A percentile compares a stretch with the other conserved stretches of the same genome.
Conservation (phyloP, 2,329 filamentous ascomycete species). For the Apiospora sp. region DNA sequence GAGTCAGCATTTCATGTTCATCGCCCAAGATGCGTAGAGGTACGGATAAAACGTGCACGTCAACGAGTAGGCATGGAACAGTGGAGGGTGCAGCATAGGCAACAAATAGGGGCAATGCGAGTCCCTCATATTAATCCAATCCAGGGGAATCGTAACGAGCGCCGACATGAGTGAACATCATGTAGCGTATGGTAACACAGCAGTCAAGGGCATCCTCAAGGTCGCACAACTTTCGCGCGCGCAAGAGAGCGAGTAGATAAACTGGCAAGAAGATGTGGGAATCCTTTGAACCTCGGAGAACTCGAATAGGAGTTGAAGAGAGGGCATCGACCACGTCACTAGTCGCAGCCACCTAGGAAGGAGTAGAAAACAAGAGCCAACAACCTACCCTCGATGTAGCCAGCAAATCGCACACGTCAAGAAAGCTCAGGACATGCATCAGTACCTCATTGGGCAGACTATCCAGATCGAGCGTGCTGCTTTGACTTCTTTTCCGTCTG, state of each 20-base stretch:
- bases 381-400: conserved; percentile 62
- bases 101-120: background rate
- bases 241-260: background rate
- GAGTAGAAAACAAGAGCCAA: conserved; percentile 30
- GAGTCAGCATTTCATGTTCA: conserved; percentile 25
- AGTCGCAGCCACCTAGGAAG: conserved; percentile 21
- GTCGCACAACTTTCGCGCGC: background rate
- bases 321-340: conserved; percentile 5
- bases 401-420: conserved; percentile 66
- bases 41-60: conserved; percentile 4
- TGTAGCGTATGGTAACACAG: background rate
- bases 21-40: conserved; percentile 28
- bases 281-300: conserved; percentile 23
- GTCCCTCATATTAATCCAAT: too few species aligned
- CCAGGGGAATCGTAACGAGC: background rate
- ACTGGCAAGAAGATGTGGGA: conserved; percentile 28
- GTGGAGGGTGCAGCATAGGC: background rate
- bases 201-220: background rate
- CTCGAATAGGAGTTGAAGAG: background rate
- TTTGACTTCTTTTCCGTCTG: conserved; percentile 31
- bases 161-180: too few species aligned
- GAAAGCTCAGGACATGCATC: conserved; percentile 61
- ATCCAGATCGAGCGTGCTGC: conserved; percentile 41
- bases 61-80: background rate
- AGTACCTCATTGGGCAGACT: conserved; percentile 64